These are phyloP conservation scores for Lyophyllum semitale DNA, from an alignment of 768 basidiomycete species.

Conservation along the genomic window DNA sequence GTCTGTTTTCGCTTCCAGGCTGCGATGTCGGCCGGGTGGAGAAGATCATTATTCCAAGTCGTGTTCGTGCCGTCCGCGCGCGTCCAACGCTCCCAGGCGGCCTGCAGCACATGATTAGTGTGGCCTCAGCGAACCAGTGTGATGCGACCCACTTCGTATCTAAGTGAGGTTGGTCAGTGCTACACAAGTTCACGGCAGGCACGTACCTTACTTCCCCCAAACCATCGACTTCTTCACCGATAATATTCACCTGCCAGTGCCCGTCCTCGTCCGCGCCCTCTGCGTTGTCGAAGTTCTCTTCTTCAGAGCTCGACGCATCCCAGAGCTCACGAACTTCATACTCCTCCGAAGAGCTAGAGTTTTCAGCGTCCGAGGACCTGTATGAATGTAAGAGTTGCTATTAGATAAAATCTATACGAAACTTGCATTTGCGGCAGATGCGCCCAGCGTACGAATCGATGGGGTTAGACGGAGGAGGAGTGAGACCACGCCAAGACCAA, in stretches of 20 bases:
- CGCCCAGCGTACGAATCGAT: no score
- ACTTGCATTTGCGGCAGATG: no score
- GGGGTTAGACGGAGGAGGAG: no score
- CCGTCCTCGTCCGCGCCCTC: constrained; percentile 28
- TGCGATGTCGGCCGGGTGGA: constrained; percentile 16
- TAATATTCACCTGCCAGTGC: constrained; percentile 33
- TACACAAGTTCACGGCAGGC: background rate
- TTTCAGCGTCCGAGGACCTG: background rate
- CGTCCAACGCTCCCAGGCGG: constrained; percentile 53
- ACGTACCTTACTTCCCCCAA: constrained; percentile 32
- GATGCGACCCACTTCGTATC: constrained; percentile 30
- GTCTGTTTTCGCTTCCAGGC: constrained; percentile 36
- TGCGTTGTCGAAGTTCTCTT: constrained; percentile 27
- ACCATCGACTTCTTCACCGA: constrained; percentile 41
- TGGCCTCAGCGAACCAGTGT: no score
- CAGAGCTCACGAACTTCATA: constrained; percentile 6
- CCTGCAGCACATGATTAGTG: constrained; percentile 30
- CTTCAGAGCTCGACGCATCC: constrained; percentile 22
- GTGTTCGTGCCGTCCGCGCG: constrained; percentile 54
- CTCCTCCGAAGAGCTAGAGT: background rate
- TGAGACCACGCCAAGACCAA: no score
- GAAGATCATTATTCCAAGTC: constrained; percentile 46
- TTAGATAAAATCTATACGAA: no score
- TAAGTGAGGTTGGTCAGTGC: constrained; percentile 9
- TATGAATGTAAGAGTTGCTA: no score